Evolutionary conservation across 805 yeast genomes (phyloP), one percentile per base, ranked within the genome.

Genomic region (Brettanomyces custersianus): DNA sequence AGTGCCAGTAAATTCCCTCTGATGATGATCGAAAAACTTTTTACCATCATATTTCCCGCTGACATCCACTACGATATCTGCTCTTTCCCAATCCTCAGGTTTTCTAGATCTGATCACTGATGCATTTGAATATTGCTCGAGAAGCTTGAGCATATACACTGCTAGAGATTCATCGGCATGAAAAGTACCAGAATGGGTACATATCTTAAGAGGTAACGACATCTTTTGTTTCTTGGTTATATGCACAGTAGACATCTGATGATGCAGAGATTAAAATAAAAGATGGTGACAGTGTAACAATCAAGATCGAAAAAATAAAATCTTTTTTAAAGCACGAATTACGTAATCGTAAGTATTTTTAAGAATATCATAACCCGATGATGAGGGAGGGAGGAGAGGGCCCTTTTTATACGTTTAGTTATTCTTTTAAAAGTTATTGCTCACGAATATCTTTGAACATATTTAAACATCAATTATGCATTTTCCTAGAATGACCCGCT

Each of bases 141-240:
- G 62, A 15, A 75, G 63, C 46, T 72, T 74, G 38, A 92, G 64
- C 80, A 92, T 77, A 57, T 70, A 88, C 3, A 90, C 95, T 2
- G 97, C 98, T 35, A 92, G 69, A 9, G 95, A 78, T 59, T 92
- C 98, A 58, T 92, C 98, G 9, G 97, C 97, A 55, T 92, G 98
- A 68, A 92, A 92, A 0, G 87, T 72, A 6, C 98, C 98, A 33
- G 88, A 80, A 51, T 83, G 94, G 10, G 95, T 88, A 53, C 95
- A 90, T 39, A 88, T 83, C 51, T 74, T 76, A 40, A 76, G 32
- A 9, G 40, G 24, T 22, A 38, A 54, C 52, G 65, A 56, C 32
- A 42, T 40, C 34, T 58, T 59, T 41, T 51, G 61, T 45, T 39
- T 43, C 31, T 42, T 48, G 15, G 16, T n/a, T 11, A 26, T 33